A percentile compares a stretch with the other conserved stretches of the same genome.
Evolutionary conservation across 2,329 filamentous ascomycete genomes (phyloP).

Genomic region (Plenodomus tracheiphilus): DNA sequence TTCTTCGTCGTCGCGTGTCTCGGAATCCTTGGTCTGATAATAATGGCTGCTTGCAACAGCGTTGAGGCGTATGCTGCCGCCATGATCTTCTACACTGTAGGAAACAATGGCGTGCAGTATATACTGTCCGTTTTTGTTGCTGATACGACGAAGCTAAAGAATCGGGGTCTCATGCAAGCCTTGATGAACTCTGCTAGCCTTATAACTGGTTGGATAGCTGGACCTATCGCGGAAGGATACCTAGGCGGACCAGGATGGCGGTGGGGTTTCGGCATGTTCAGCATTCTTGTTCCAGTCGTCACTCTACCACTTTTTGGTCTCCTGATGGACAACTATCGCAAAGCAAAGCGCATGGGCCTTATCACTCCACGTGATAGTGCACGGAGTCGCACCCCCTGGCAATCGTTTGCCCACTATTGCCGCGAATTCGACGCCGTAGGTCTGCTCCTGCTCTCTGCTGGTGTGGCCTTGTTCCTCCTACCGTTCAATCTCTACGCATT

Average conservation of each 20-base stretch:
- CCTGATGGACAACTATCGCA: constrained; percentile 59
- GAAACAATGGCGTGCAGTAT: constrained; percentile 57
- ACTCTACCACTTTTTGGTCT: constrained; percentile 62
- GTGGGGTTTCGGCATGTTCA: constrained; percentile 69
- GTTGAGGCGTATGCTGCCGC: constrained; percentile 65
- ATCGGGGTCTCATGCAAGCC: constrained; percentile 65
- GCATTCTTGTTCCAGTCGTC: constrained; percentile 64
- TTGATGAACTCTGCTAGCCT: constrained; percentile 29
- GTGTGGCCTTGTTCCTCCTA: constrained; percentile 66
- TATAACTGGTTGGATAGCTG: constrained; percentile 23
- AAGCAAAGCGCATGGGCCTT: constrained; percentile 60
- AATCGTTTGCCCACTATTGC: constrained; percentile 57
- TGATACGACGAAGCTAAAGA: constrained; percentile 66
- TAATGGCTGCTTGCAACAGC: constrained; percentile 66
- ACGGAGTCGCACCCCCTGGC: constrained; percentile 49
- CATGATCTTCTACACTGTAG: constrained; percentile 67
- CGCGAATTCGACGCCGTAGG: constrained; percentile 67
- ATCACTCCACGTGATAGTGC: constrained; percentile 46
- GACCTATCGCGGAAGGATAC: constrained; percentile 29
- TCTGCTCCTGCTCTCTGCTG: constrained; percentile 60
- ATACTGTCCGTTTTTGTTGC: constrained; percentile 62
- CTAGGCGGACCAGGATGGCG: constrained; percentile 59
- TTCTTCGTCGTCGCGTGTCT: constrained; percentile 28
- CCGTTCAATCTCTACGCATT: constrained; percentile 60
- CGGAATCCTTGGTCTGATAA: constrained; percentile 51